Base-by-base conservation (phyloP, 345 rosid genomes). In the Acer yangbiense region DNA sequence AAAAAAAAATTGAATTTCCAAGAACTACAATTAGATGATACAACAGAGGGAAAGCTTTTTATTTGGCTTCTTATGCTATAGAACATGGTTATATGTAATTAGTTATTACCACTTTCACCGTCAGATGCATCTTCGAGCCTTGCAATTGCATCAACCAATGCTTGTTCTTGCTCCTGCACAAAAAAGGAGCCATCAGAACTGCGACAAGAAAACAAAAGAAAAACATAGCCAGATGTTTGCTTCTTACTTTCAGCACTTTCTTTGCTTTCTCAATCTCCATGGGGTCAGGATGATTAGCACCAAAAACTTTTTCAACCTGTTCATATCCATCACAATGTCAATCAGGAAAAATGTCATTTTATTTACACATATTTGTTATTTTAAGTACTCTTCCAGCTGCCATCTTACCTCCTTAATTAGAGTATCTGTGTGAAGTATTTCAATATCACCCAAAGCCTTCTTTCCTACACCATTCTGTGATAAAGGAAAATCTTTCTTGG, bases 31-130 rank as follows among this genome's bases (percentile, higher is more conserved):
- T 69, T 65, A 70, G 69, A 77, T 60, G 76, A 70, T 80, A 81
- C 89, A 83, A 78, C 75, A 76, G 65, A 78, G 65, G 35, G 75
- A 8, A 71, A 35, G 79, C 52, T 80, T 79, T 78, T 77, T 68
- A 71, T 78, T 67, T 65, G 69, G 78, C 66, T 64, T 79, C 74
- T 39, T 23, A 67, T 72, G 75, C 71, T 76, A 83, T 79, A 73
- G 72, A 79, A 83, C 87, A 82, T 78, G 77, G 83, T 86, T 78
- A 83, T 81, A 78, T 82, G 85, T 77, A 87, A 77, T 90, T 81
- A 89, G 89, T 87, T 86, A 90, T 93, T 94, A 91, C 98, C 99
- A 72, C 98, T 94, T 90, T 94, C 98, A 82, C 93, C 98, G 52
- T 94, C 99, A 82, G 98, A 93, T 65, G 95, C 93, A 79, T 90